Evolutionary conservation across 1,284 basidiomycete species (phyloP), one percentile per base, ranked within the genome.

Genomic region (Pterula multifida): DNA sequence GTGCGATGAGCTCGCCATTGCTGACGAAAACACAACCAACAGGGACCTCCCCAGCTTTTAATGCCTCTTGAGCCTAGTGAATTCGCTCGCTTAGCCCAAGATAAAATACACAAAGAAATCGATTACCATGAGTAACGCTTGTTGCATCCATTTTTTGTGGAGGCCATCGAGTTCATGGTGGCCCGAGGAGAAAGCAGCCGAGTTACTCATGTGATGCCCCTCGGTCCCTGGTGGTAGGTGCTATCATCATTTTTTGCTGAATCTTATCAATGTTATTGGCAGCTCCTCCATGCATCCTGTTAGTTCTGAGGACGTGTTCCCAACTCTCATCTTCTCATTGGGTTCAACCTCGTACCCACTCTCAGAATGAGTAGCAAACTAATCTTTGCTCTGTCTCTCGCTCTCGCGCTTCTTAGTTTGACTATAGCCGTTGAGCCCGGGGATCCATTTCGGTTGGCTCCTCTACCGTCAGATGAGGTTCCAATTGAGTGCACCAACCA

Each of bases 1-100:
- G 74, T 2, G 92, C 91, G 54, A 99, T 90, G 54, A 90, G 73
- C 45, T 61, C 63, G 17, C 75, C 79, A 52, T 85, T 75, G 47
- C 89, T 77, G 2, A 98, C 91, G 60, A 98, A 97, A 3, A 98
- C 83, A 58, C 95, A 97, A 13, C 96, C 96, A 1, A 99, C 94
- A 1, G 96, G 96, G 0, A 98, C 94, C 66, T 99, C 96, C 26
- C 79, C 75, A 1, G 85, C 81, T 26, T 75, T 70, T 24, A 98
- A 69, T 2, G 96, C 96, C 64, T 98, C 90, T 58, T 86, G 78
- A 49, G 86, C 85, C 85, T 88, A 55, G 36, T 35, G 23, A 12
- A 11, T 25, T 21, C 21, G 45, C 42, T 26, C 46, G 36, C 42
- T 50, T 45, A 42, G 54, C 49, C 36, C 52, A 44, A 45, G 32